These are phyloP conservation scores for Ascochyta lentis DNA, from an alignment of 2,329 filamentous ascomycete genomes.

Conservation along the genomic window DNA sequence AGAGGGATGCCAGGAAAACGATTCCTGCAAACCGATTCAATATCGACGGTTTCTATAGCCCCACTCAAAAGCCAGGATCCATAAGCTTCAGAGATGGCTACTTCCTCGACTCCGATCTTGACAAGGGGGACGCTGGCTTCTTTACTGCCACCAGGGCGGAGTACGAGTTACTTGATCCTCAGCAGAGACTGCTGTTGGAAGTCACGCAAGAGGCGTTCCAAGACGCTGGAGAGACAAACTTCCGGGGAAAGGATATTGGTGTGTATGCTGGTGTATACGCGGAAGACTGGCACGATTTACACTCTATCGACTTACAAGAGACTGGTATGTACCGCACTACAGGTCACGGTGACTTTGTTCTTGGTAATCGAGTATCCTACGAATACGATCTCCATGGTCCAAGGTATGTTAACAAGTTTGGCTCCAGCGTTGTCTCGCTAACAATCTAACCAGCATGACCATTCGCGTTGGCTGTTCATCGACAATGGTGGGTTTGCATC, in stretches of 20 bases:
- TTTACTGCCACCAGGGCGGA: conserved; percentile 22
- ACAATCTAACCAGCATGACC: conserved; percentile 25
- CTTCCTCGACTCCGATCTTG: conserved; percentile 22
- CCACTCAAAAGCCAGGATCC: conserved; percentile 24
- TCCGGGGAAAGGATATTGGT: conserved; percentile 36
- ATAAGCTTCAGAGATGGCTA: conserved; percentile 23
- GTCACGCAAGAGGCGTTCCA: conserved; percentile 47
- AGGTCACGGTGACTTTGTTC: conserved; percentile 20
- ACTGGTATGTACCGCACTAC: no score
- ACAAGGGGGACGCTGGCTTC: conserved; percentile 21
- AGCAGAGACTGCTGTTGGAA: conserved; percentile 37
- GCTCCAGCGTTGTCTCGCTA: no score
- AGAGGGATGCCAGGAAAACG: not conserved
- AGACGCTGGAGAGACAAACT: conserved; percentile 28
- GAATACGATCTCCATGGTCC: conserved; percentile 18
- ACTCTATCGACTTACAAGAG: no score
- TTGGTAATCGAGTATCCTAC: conserved; percentile 33
- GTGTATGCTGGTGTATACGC: conserved; percentile 32
- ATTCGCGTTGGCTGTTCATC: conserved; percentile 48
- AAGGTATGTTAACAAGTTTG: no score
- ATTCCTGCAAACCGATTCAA: conserved; percentile 17
- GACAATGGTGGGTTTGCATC: conserved; percentile 34
- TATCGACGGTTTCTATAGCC: conserved; percentile 17
- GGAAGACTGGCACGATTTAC: not conserved
- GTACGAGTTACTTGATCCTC: conserved; percentile 25